phyloP scores from a whole-genome alignment of 1,284 basidiomycete genomes.

The Cutaneotrichosporon sp. region DNA sequence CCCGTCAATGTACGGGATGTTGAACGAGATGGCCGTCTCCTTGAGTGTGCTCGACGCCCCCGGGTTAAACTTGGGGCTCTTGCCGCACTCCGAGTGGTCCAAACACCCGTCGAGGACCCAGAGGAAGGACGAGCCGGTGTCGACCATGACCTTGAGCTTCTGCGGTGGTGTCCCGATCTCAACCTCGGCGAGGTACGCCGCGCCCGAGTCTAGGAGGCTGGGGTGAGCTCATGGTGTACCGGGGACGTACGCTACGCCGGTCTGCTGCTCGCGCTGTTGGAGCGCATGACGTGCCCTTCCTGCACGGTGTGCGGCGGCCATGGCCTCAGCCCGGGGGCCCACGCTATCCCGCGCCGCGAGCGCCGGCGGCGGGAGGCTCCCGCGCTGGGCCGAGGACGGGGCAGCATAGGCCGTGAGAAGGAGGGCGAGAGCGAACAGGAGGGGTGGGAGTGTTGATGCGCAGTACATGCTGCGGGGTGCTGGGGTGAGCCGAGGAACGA shows the following conservation, averaged over 20 bases:
- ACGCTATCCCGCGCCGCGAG: too few relatives aligned
- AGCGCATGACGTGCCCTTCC: not conserved
- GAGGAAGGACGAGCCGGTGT: constrained; percentile 62
- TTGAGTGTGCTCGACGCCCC: constrained; percentile 30
- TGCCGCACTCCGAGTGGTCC: constrained; percentile 22
- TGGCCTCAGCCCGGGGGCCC: not conserved
- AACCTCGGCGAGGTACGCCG: constrained; percentile 40
- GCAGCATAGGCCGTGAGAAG: not conserved
- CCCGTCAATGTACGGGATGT: constrained; percentile 3
- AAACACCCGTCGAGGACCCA: constrained; percentile 47
- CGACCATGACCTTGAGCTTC: constrained; percentile 60
- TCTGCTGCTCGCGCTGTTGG: not conserved
- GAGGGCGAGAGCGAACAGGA: not conserved
- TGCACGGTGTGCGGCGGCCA: not conserved
- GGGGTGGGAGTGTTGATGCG: not conserved
- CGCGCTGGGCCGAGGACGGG: not conserved
- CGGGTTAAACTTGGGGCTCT: constrained; percentile 22
- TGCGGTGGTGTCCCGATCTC: constrained; percentile 54
- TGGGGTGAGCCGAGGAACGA: not conserved
- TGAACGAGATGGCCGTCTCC: constrained; percentile 35
- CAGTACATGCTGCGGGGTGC: not conserved
- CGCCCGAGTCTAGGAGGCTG: constrained; percentile 41
- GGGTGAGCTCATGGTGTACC: constrained; percentile 21
- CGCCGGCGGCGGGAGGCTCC: not conserved
- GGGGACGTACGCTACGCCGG: not conserved